Conservation (phyloP, 345 rosid genomes). For the Dimocarpus longan region DNA sequence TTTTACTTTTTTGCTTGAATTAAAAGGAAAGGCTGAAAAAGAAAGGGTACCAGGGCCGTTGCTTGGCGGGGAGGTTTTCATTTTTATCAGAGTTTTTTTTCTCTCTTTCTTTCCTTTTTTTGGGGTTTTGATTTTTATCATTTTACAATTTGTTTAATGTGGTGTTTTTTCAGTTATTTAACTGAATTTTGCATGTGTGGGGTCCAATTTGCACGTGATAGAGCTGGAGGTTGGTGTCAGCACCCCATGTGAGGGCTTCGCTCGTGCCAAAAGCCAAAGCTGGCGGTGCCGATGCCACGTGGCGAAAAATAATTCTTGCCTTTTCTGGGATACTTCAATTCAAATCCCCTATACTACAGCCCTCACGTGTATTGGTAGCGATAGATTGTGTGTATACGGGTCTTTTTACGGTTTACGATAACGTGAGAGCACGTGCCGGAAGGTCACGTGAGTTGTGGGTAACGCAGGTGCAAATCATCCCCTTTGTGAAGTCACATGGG, state of each 20-base stretch:
- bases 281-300: constrained; percentile 60
- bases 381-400: background rate
- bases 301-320: constrained; percentile 19
- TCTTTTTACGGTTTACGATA: constrained; percentile 21
- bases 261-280: constrained; percentile 38
- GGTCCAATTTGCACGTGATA: constrained; percentile 49
- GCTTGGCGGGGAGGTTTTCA: constrained; percentile 56
- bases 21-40: constrained; percentile 50
- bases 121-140: background rate
- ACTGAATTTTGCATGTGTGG: constrained; percentile 25
- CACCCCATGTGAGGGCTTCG: constrained; percentile 46
- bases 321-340: constrained; percentile 21
- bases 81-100: constrained; percentile 12
- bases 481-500: constrained; percentile 30
- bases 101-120: background rate
- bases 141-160: background rate
- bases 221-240: constrained; percentile 47
- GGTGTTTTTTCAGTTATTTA: background rate
- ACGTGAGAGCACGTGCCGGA: constrained; percentile 48
- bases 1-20: constrained; percentile 38
- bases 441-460: constrained; percentile 43
- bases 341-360: background rate
- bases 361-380: background rate
- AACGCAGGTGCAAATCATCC: constrained; percentile 23
- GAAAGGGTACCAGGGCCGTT: constrained; percentile 42